phyloP scores from a whole-genome alignment of 805 yeast genomes.

The Candida maesae region DNA sequence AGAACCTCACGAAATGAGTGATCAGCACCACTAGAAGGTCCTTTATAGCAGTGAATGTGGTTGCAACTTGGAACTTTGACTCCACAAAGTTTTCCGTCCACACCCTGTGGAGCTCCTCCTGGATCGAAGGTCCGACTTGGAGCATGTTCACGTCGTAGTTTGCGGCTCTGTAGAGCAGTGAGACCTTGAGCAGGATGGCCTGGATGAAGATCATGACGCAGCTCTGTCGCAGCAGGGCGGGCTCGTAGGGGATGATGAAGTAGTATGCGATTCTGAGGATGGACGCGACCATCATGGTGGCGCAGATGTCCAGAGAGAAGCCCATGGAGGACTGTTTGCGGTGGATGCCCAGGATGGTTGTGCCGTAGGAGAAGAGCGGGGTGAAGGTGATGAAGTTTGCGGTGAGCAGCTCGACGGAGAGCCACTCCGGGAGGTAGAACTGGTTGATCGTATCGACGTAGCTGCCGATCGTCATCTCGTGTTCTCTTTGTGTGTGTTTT shows the following conservation, averaged over 20 bases:
- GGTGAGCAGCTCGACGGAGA: slow-evolving; percentile 51
- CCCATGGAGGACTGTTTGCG: slow-evolving; percentile 66
- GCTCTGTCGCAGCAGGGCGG: slow-evolving; percentile 74
- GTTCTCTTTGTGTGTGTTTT: not conserved
- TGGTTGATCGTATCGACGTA: slow-evolving; percentile 36
- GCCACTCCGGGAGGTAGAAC: slow-evolving; percentile 46
- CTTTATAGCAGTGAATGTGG: slow-evolving; percentile 5
- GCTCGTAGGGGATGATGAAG: slow-evolving; percentile 75
- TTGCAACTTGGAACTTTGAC: slow-evolving; percentile 8
- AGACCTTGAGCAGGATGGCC: slow-evolving; percentile 54
- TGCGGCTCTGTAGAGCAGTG: slow-evolving; percentile 54
- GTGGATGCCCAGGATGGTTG: slow-evolving; percentile 70
- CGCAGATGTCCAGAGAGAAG: slow-evolving; percentile 88
- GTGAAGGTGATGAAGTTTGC: slow-evolving; percentile 72
- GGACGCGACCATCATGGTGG: slow-evolving; percentile 81
- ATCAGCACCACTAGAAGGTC: slow-evolving; percentile 22
- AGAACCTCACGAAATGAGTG: slow-evolving; percentile 48
- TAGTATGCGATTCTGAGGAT: slow-evolving; percentile 73
- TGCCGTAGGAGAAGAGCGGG: slow-evolving; percentile 83
- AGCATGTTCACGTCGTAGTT: slow-evolving; percentile 37
- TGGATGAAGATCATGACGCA: slow-evolving; percentile 84
- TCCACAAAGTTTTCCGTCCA: slow-evolving; percentile 4
- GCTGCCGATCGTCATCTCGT: slow-evolving; percentile 1
- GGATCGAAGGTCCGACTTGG: slow-evolving; percentile 21
- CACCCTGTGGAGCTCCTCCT: slow-evolving; percentile 2